Conservation (phyloP, 805 yeast genomes). For the Candida cerambycidarum region DNA sequence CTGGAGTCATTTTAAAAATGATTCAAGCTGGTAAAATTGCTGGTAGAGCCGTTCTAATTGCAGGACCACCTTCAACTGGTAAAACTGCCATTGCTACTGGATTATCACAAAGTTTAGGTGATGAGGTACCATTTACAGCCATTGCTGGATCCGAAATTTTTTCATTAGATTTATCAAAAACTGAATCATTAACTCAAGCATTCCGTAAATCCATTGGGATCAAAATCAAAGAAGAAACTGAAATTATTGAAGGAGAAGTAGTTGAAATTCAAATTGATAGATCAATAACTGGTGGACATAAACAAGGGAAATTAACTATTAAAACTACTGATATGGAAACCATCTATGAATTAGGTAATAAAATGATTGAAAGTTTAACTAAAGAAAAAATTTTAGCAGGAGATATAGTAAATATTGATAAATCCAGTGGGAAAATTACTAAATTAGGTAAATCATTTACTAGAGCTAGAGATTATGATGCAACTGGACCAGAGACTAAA, state of each 20-base stretch:
- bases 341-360: constrained; percentile 89
- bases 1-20: constrained; percentile 91
- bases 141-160: constrained; percentile 93
- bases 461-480: constrained; percentile 96
- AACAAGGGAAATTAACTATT: constrained; percentile 96
- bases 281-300: constrained; percentile 94
- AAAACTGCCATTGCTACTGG: constrained; percentile 99
- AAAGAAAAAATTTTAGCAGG: constrained; percentile 97
- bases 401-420: constrained; percentile 92
- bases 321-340: constrained; percentile 99
- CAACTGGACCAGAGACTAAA: constrained; percentile 97
- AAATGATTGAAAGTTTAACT: constrained; percentile 91
- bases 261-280: constrained; percentile 95
- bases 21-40: constrained; percentile 93
- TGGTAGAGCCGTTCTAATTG: constrained; percentile 91
- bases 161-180: constrained; percentile 88
- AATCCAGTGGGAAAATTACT: constrained; percentile 90
- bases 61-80: constrained; percentile 99
- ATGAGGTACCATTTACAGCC: constrained; percentile 91
- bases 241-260: constrained; percentile 97
- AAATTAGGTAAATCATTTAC: constrained; percentile 95
- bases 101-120: constrained; percentile 67
- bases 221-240: constrained; percentile 94
- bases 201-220: constrained; percentile 95
- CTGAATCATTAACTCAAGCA: constrained; percentile 95